Evolutionary conservation across 257 asterid genomes (phyloP), one percentile per base, ranked within the genome.

Genomic region (Ligustrum vulgare): DNA sequence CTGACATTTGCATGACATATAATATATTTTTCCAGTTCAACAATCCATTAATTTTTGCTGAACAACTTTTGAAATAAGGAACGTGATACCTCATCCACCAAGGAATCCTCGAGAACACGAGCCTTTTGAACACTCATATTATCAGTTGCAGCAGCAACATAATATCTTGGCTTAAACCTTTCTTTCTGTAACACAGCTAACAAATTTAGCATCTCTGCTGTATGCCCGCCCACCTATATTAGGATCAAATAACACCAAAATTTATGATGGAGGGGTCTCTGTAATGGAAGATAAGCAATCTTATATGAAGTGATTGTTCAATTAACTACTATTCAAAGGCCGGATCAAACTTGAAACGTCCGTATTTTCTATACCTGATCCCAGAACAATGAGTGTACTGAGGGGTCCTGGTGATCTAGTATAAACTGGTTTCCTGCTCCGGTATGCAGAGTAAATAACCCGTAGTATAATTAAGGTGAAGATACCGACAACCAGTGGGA

Each of bases 51-150:
- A 39, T 1, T 9, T 45, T 12, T 45, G 54, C 13, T 45, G 18
- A 45, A n/a, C 64, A 18, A 18, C 28, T 22, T 20, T n/a, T 2
- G 67, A 60, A 23, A 60, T 60, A 60, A 8, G 9, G 67, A 9
- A 60, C 32, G 6, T 9, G 18, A 60, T 37, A 92, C 98, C 94
- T 89, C 78, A 58, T 80, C 79, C 49, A 76, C 77, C 89, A 89
- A 87, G 32, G 93, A 86, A 69, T 84, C 88, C 82, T 95, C 99
- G 51, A 89, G 79, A 11, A 72, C 81, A 22, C 81, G 89, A 31
- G 99, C 98, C 90, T 95, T 94, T 58, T 89, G 96, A 69, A 94
- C 93, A 76, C 98, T 92, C 99, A 94, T 92, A 69, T 90, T 91
- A 86, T 94, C 99, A 67, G 98, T 92, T 58, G 96, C 96, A 77